Percentiles rank a stretch among this genome's conserved stretches.
These are phyloP conservation scores for Arachnopeziza araneosa DNA, from an alignment of 2,329 filamentous ascomycete genomes.

Conservation along the genomic window DNA sequence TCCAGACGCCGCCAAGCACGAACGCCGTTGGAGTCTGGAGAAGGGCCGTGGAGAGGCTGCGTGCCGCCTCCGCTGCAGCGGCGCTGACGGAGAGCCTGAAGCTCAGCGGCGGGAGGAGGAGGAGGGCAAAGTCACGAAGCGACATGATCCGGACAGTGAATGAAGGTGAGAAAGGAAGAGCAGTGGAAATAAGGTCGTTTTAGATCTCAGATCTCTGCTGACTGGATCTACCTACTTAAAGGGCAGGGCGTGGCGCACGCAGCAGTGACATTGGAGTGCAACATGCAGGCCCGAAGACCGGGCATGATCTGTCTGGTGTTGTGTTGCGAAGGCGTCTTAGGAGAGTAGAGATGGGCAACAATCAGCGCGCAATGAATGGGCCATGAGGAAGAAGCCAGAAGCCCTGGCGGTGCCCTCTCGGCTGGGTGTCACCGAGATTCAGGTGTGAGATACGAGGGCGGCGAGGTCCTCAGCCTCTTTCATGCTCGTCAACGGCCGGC, in stretches of 20 bases:
- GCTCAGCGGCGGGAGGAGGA: background rate
- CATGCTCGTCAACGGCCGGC: background rate
- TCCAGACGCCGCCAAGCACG: conserved; percentile 6
- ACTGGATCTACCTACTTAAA: too few relatives aligned
- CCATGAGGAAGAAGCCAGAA: too few relatives aligned
- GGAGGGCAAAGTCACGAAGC: background rate
- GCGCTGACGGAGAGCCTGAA: background rate
- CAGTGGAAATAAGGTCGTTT: too few relatives aligned
- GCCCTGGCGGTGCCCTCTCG: too few relatives aligned
- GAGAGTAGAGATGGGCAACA: too few relatives aligned
- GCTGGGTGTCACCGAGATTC: background rate
- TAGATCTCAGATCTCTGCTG: too few relatives aligned
- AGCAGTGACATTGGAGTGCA: too few relatives aligned
- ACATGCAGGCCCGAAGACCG: too few relatives aligned
- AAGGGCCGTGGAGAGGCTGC: background rate
- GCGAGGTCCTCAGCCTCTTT: background rate
- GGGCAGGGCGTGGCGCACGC: too few relatives aligned
- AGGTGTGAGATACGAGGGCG: background rate
- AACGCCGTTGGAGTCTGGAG: background rate
- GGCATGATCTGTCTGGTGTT: too few relatives aligned
- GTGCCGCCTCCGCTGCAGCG: background rate
- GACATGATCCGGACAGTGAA: background rate
- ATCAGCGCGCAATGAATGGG: too few relatives aligned
- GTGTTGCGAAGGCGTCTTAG: too few relatives aligned
- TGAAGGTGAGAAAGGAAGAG: background rate